A percentile compares a stretch with the other conserved stretches of the same genome.
These are phyloP conservation scores for Pulveroboletus sp. DNA, from an alignment of 768 basidiomycete genomes.

Conservation along the genomic window DNA sequence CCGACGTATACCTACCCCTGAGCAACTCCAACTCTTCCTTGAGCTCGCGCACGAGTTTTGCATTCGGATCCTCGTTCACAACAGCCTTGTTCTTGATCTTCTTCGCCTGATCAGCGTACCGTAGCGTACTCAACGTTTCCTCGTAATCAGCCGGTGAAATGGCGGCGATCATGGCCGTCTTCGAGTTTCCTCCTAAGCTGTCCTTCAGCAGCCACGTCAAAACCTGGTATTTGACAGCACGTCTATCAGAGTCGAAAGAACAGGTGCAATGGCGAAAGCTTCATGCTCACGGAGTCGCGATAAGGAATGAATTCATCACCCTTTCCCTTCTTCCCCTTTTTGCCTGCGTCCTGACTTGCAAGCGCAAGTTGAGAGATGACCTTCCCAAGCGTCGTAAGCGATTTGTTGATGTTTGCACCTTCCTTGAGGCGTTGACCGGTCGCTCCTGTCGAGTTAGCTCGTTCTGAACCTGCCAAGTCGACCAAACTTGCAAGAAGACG, in stretches of 20 bases:
- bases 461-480: constrained; percentile 94
- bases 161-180: constrained; percentile 99
- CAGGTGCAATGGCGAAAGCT: not conserved
- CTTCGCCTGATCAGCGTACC: constrained; percentile 98
- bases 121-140: constrained; percentile 92
- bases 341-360: constrained; percentile 51
- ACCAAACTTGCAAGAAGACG: constrained; percentile 57
- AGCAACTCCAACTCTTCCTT: constrained; percentile 97
- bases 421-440: constrained; percentile 95
- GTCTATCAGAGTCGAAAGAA: constrained; percentile 5
- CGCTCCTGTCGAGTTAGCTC: constrained; percentile 96
- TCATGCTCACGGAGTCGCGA: constrained; percentile 79
- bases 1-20: constrained; percentile 48
- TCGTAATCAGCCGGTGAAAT: constrained; percentile 99
- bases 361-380: constrained; percentile 88
- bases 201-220: constrained; percentile 98
- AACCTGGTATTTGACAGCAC: constrained; percentile 46
- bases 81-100: constrained; percentile 99
- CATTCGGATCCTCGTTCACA: constrained; percentile 99
- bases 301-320: constrained; percentile 94
- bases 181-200: constrained; percentile 93
- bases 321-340: constrained; percentile 87
- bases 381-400: constrained; percentile 94
- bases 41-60: constrained; percentile 96
- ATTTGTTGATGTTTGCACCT: constrained; percentile 98